These are phyloP conservation scores for Trypanosoma theileri DNA, from an alignment of 208 protist species.

Conservation along the genomic window DNA sequence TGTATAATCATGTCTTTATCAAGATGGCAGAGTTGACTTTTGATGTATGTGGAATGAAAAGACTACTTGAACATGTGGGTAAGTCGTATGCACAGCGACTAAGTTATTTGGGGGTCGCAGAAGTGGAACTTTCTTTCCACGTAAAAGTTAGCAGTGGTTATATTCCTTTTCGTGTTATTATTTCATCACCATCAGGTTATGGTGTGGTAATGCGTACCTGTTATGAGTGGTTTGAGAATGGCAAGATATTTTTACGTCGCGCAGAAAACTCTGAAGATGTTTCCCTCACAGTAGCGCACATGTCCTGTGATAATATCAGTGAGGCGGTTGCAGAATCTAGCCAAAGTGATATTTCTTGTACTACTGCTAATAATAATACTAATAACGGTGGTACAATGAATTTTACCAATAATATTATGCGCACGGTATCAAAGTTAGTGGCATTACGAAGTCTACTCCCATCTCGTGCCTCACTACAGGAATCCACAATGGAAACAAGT, in stretches of 20 bases:
- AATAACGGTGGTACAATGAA: neutral
- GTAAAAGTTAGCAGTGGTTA: slow-evolving; percentile 44
- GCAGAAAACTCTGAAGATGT: slow-evolving; percentile 77
- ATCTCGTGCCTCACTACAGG: slow-evolving; percentile 15
- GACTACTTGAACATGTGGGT: slow-evolving; percentile 48
- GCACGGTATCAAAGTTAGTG: slow-evolving; percentile 27
- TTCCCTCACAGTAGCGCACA: slow-evolving; percentile 23
- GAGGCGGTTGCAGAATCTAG: slow-evolving; percentile 26
- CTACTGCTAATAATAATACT: neutral
- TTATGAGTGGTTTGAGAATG: slow-evolving; percentile 76
- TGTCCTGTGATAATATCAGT: slow-evolving; percentile 40
- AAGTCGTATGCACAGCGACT: slow-evolving; percentile 64
- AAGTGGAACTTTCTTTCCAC: slow-evolving; percentile 86
- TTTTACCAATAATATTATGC: neutral
- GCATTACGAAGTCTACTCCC: slow-evolving; percentile 31
- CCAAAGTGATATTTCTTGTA: neutral
- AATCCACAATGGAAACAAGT: no score
- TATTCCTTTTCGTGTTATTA: slow-evolving; percentile 85
- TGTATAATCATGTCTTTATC: slow-evolving; percentile 85
- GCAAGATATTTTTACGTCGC: slow-evolving; percentile 51
- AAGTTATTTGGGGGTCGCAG: slow-evolving; percentile 58
- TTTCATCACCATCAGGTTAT: slow-evolving; percentile 79
- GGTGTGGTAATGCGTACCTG: slow-evolving; percentile 78
- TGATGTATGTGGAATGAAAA: slow-evolving; percentile 51
- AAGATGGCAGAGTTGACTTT: slow-evolving; percentile 84